Evolutionary conservation across 2,329 filamentous ascomycete species (phyloP).

Genomic region (Pyrenophora teres): DNA sequence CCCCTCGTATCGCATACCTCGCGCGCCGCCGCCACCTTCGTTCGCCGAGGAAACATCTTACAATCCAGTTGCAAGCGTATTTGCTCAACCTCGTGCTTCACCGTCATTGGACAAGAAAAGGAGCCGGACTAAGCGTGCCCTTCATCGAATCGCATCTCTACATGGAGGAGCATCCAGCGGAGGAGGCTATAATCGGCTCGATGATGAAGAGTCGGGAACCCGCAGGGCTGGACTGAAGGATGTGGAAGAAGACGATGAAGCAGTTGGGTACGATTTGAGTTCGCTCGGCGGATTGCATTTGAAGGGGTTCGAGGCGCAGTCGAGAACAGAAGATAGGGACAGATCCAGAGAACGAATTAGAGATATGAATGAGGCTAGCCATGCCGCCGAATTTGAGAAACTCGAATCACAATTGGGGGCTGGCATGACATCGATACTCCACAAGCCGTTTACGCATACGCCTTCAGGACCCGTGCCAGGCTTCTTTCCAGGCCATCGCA

Average conservation of each 20-base stretch:
- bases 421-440: conserved; percentile 43
- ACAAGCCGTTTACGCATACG: conserved; percentile 41
- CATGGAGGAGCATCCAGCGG: conserved; percentile 23
- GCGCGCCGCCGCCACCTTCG: conserved; percentile 38
- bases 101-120: conserved; percentile 22
- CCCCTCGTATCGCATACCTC: conserved; percentile 36
- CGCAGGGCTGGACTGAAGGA: conserved; percentile 19
- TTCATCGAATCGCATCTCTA: conserved; percentile 40
- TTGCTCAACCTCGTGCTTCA: conserved; percentile 23
- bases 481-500: conserved; percentile 25
- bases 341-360: conserved; percentile 26
- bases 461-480: conserved; percentile 16
- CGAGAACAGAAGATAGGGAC: conserved; percentile 13
- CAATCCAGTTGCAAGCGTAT: conserved; percentile 26
- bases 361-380: conserved; percentile 37
- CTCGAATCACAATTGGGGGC: conserved; percentile 44
- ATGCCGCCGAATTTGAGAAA: conserved; percentile 43
- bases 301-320: conserved; percentile 26
- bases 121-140: conserved; percentile 35
- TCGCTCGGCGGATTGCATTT: conserved; percentile 37
- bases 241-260: conserved; percentile 41
- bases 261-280: conserved; percentile 35
- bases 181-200: conserved; percentile 37
- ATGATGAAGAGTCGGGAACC: conserved; percentile 37
- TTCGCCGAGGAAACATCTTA: conserved; percentile 42